These are phyloP conservation scores for Zymoseptoria pseudotritici DNA, from an alignment of 2,329 filamentous ascomycete species.

Conservation along the genomic window DNA sequence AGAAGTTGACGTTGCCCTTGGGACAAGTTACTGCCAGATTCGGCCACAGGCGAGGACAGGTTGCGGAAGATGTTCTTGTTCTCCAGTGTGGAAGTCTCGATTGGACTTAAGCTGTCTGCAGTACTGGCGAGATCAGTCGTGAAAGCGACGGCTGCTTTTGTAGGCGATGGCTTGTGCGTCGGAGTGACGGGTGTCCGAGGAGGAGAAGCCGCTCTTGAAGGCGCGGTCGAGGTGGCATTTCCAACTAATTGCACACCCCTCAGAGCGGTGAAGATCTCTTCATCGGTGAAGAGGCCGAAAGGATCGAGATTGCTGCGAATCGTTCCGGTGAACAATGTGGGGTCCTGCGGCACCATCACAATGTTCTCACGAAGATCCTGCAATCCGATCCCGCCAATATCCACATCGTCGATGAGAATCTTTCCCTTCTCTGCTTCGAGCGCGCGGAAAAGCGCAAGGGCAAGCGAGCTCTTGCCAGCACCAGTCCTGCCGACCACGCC, in stretches of 20 bases:
- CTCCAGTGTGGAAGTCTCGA: slow-evolving; percentile 44
- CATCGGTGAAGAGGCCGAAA: slow-evolving; percentile 80
- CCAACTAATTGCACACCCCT: slow-evolving; percentile 83
- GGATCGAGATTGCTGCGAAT: slow-evolving; percentile 90
- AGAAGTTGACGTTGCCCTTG: slow-evolving; percentile 93
- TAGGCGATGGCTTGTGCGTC: slow-evolving; percentile 21
- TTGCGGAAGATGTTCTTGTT: slow-evolving; percentile 96
- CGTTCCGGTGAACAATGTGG: slow-evolving; percentile 86
- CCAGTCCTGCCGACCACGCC: slow-evolving; percentile 94
- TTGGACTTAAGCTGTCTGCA: slow-evolving; percentile 27
- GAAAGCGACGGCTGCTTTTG: slow-evolving; percentile 26
- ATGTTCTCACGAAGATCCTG: slow-evolving; percentile 87
- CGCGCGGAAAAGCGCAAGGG: slow-evolving; percentile 85
- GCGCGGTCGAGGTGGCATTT: slow-evolving; percentile 36
- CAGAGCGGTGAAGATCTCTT: slow-evolving; percentile 80
- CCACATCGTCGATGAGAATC: slow-evolving; percentile 85
- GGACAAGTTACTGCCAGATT: slow-evolving; percentile 89
- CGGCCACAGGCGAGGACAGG: slow-evolving; percentile 71
- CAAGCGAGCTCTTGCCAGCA: slow-evolving; percentile 91
- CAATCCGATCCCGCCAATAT: slow-evolving; percentile 84
- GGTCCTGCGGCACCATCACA: slow-evolving; percentile 96
- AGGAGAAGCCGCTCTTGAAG: slow-evolving; percentile 34
- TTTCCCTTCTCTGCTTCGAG: slow-evolving; percentile 84
- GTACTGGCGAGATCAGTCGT: slow-evolving; percentile 15
- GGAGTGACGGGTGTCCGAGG: slow-evolving; percentile 26